Conservation (phyloP, 768 basidiomycete genomes). For the Boletellus sp. region DNA sequence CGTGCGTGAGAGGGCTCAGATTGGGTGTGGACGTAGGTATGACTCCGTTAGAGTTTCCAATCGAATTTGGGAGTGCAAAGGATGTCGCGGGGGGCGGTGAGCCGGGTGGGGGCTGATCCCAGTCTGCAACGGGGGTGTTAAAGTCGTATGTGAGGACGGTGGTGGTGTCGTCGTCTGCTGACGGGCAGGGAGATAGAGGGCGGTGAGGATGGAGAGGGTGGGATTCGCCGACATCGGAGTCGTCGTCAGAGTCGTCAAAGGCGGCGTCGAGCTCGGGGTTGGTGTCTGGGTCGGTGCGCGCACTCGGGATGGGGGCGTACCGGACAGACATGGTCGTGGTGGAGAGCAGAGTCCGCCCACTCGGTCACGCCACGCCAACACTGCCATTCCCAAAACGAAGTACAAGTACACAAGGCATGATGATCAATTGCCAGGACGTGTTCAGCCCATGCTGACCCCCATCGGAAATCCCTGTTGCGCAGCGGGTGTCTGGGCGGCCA, state of each 20-base stretch:
- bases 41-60: conserved; percentile 73
- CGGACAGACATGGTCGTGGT: conserved; percentile 45
- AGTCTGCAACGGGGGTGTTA: conserved; percentile 61
- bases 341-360: not conserved
- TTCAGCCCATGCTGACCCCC: conserved; percentile 9
- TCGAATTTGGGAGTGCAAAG: conserved; percentile 61
- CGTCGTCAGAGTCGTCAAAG: conserved; percentile 76
- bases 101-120: conserved; percentile 79
- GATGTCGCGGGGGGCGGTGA: conserved; percentile 69
- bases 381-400: conserved; percentile 6
- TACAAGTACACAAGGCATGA: not conserved
- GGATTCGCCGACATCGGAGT: conserved; percentile 47
- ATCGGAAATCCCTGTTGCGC: conserved; percentile 25
- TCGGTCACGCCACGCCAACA: not conserved
- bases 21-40: conserved; percentile 48
- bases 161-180: conserved; percentile 5
- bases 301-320: conserved; percentile 67
- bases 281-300: conserved; percentile 44
- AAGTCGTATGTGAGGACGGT: conserved; percentile 65
- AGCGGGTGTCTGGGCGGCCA: conserved; percentile 7
- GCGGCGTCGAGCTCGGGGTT: conserved; percentile 80
- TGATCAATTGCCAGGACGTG: not conserved
- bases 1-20: conserved; percentile 21
- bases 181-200: conserved; percentile 27
- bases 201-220: conserved; percentile 47